These are phyloP conservation scores for Vaccinium vitisidaea DNA, from an alignment of 148 eudicot genomes.

Conservation along the genomic window DNA sequence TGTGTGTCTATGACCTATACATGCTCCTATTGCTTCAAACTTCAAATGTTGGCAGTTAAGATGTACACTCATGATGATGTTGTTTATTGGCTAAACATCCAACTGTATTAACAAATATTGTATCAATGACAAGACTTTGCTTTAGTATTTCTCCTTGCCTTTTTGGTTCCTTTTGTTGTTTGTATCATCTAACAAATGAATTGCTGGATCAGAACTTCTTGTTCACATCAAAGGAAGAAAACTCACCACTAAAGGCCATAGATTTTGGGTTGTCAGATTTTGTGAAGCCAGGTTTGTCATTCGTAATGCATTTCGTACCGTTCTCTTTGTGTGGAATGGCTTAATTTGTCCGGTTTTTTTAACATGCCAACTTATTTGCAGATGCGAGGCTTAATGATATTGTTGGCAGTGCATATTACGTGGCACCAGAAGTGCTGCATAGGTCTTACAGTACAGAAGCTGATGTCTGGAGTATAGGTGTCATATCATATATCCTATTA, in stretches of 20 bases:
- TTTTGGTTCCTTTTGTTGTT: neutral
- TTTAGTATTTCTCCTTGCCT: neutral
- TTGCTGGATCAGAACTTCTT: constrained; percentile 65
- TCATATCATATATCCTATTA: constrained; percentile 45
- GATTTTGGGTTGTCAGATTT: constrained; percentile 60
- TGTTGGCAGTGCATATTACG: constrained; percentile 53
- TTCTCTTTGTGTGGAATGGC: neutral
- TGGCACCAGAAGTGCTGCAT: constrained; percentile 49
- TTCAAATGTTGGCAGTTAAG: neutral
- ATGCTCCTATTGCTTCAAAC: neutral
- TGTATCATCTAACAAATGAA: constrained; percentile 19
- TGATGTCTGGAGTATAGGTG: constrained; percentile 48
- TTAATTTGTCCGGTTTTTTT: neutral
- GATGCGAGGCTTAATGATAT: constrained; percentile 43
- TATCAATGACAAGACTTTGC: neutral
- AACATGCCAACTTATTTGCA: constrained; percentile 20
- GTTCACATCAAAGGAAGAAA: constrained; percentile 64
- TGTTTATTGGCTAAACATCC: neutral
- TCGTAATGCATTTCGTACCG: neutral
- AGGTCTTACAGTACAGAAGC: constrained; percentile 49
- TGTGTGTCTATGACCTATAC: neutral
- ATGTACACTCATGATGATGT: neutral
- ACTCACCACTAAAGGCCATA: constrained; percentile 55
- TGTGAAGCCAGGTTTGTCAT: constrained; percentile 47
- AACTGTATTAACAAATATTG: neutral